Percentiles rank a stretch among this genome's conserved stretches.
Evolutionary conservation across 495 filamentous ascomycete genomes (phyloP).

Genomic region (Podospora tetraspora): DNA sequence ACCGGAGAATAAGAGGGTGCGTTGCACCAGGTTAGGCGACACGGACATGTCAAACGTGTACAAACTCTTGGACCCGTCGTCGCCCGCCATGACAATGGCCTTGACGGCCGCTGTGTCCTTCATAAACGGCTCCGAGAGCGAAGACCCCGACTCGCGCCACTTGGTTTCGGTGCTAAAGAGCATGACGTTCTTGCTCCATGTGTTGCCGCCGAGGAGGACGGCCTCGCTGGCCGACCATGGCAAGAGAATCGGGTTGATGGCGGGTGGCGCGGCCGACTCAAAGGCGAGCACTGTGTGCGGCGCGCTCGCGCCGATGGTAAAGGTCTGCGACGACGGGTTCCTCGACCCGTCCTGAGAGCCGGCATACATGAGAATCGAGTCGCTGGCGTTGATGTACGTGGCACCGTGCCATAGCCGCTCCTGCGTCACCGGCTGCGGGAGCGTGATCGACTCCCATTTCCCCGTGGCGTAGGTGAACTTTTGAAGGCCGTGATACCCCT

Average conservation of each 20-base stretch:
- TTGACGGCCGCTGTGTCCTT: slow-evolving; percentile 49
- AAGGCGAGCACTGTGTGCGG: slow-evolving; percentile 56
- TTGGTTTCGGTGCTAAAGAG: slow-evolving; percentile 47
- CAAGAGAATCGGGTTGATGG: slow-evolving; percentile 64
- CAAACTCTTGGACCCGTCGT: slow-evolving; percentile 78
- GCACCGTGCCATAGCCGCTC: slow-evolving; percentile 71
- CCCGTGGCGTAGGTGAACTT: slow-evolving; percentile 70
- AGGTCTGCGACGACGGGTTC: slow-evolving; percentile 65
- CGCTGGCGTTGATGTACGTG: slow-evolving; percentile 63
- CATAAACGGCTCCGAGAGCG: slow-evolving; percentile 52
- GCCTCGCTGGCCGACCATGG: slow-evolving; percentile 69
- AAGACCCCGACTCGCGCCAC: slow-evolving; percentile 61
- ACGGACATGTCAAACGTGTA: slow-evolving; percentile 71
- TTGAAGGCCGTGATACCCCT: slow-evolving; percentile 72
- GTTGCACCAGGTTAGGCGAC: slow-evolving; percentile 72
- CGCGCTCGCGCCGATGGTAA: slow-evolving; percentile 56
- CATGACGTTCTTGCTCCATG: slow-evolving; percentile 61
- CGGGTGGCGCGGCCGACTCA: slow-evolving; percentile 53
- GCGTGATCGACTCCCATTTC: slow-evolving; percentile 66
- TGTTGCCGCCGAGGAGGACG: slow-evolving; percentile 69
- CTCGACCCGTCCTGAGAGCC: slow-evolving; percentile 57
- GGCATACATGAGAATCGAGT: slow-evolving; percentile 75
- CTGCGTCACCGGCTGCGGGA: slow-evolving; percentile 51
- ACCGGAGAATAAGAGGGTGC: slow-evolving; percentile 50
- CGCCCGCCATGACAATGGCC: slow-evolving; percentile 58